Evolutionary conservation across 306 rosid genomes (phyloP), one percentile per base, ranked within the genome.

Genomic region (Nissolia schottii): DNA sequence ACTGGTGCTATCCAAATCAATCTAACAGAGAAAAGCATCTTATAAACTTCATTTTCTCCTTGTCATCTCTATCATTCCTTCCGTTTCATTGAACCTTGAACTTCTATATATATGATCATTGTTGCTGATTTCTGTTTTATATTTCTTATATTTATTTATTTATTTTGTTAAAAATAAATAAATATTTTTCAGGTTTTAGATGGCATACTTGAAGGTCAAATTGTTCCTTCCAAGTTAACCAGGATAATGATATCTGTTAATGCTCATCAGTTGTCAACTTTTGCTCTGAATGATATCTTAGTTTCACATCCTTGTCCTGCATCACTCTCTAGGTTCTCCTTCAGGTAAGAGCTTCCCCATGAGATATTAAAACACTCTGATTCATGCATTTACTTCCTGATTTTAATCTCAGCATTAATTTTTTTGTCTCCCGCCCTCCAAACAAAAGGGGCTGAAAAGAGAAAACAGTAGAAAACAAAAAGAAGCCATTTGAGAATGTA

Each of bases 261-360:
- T 74, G 82, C 79, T 16, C 45, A 65, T 71, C 75, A 10, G 54
- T 37, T 87, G 63, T 59, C 95, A 54, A 86, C 84, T 23, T 85
- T 60, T 76, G 97, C 95, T 74, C 95, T 94, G 24, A 94, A 94
- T 71, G 98, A 94, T 83, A 46, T 91, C 62, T 83, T 94, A 68
- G 73, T 86, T 69, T 88, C 95, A 38, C 92, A 94, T 82, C 95
- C 96, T 67, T 87, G 90, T 77, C 97, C 98, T 7, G 97, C 98
- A 15, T 77, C 97, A 56, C 76, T 87, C 64, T 89, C 98, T 28
- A 84, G 82, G 60, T 86, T 89, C 82, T 94, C 98, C 53, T 87
- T 89, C 85, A 83, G 85, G 97, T 89, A 89, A 67, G 64, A 34
- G 49, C 68, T 54, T 18, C 66, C 38, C 6, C 5, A 6, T 43